Conservation (phyloP, 176 grass and related monocot genomes). For the Avena sativa region DNA sequence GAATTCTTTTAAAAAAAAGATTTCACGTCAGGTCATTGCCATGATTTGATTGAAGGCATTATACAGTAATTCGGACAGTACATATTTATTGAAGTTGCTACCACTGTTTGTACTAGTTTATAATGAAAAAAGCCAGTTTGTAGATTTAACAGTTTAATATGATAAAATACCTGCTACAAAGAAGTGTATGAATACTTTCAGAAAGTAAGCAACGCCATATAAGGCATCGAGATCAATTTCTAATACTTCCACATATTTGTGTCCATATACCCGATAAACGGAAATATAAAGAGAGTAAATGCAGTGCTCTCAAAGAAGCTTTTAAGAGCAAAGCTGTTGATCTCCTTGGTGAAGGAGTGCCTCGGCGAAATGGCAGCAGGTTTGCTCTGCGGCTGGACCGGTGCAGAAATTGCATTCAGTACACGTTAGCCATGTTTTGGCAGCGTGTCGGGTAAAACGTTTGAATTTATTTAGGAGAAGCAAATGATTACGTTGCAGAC, state of each 20-base stretch:
- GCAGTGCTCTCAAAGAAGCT: neutral
- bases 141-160: too few relatives aligned
- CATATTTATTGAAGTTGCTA: neutral
- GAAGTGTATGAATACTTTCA: neutral
- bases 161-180: neutral
- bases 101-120: neutral
- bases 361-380: neutral
- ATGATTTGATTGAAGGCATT: neutral
- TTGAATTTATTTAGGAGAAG: neutral
- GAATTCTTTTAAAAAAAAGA: neutral
- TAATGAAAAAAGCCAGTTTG: neutral
- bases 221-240: too few relatives aligned
- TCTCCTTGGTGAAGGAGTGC: conserved; percentile 21
- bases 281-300: neutral
- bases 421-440: neutral
- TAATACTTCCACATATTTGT: too few relatives aligned
- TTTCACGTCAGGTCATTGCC: neutral
- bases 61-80: too few relatives aligned
- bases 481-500: too few relatives aligned
- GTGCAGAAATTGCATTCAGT: neutral
- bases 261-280: too few relatives aligned
- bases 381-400: neutral
- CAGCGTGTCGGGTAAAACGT: neutral
- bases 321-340: neutral
- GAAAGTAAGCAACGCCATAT: too few relatives aligned